A percentile compares a stretch with the other conserved stretches of the same genome.
Conservation (phyloP, 1,284 basidiomycete species). For the Apiotrichum montevideense region DNA sequence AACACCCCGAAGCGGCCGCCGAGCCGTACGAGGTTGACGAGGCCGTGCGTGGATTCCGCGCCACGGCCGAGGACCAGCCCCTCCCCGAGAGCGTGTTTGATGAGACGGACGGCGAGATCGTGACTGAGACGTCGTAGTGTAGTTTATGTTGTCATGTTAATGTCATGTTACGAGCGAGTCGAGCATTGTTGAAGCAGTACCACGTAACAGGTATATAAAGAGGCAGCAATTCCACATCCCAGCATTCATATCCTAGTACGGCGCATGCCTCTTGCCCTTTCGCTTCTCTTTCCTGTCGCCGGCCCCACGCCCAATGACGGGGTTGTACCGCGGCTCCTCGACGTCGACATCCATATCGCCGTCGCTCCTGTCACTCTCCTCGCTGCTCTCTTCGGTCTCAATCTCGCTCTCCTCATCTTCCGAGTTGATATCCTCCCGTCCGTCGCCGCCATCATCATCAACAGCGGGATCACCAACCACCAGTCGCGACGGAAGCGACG, state of each 20-base stretch:
- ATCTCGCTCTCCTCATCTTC: constrained; percentile 39
- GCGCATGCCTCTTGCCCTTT: constrained; percentile 13
- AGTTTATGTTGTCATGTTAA: neutral
- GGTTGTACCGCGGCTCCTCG: neutral
- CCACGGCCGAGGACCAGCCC: constrained; percentile 3
- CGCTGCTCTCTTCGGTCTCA: constrained; percentile 28
- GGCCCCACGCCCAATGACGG: constrained; percentile 1
- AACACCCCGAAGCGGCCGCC: constrained; percentile 1
- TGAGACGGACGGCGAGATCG: constrained; percentile 18
- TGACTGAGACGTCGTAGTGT: neutral
- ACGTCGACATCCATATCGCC: constrained; percentile 11
- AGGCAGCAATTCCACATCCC: too few species aligned
- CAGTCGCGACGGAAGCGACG: constrained; percentile 26
- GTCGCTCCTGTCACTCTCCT: constrained; percentile 6
- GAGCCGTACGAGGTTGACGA: constrained; percentile 2
- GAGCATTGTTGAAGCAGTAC: too few species aligned
- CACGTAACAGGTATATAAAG: too few species aligned
- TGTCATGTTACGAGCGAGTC: too few species aligned
- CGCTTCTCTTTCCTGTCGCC: constrained; percentile 1
- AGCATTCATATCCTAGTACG: constrained; percentile 7
- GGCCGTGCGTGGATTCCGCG: constrained; percentile 14
- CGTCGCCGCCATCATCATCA: constrained; percentile 39
- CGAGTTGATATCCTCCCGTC: constrained; percentile 25
- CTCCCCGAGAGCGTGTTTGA: constrained; percentile 17
- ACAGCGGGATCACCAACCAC: constrained; percentile 35